phyloP scores from a whole-genome alignment of 2,329 filamentous ascomycete species.

The Aspergillus nomiae region DNA sequence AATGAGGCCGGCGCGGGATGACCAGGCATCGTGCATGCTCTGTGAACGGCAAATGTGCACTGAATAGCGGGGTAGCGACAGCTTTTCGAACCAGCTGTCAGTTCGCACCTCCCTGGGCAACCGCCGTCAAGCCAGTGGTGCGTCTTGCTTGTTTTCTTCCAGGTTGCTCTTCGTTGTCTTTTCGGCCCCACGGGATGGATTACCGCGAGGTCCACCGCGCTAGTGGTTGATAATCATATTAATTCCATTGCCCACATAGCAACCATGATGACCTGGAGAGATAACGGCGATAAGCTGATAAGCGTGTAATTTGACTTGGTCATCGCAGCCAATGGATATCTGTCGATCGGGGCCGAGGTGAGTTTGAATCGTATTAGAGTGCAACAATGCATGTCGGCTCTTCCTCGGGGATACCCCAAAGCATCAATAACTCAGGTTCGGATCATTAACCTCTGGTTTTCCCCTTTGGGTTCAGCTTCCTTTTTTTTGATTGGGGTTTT shows the following conservation, averaged over 20 bases:
- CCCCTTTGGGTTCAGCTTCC: neutral
- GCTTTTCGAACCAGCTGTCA: constrained; percentile 1
- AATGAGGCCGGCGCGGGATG: neutral
- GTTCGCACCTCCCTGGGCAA: constrained; percentile 1
- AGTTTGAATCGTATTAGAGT: neutral
- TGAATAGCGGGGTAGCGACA: constrained; percentile 2
- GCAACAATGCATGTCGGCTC: neutral
- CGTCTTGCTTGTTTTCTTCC: neutral
- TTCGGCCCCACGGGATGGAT: constrained; percentile 20
- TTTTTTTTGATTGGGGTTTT: too few species aligned
- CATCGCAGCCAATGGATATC: constrained; percentile 20
- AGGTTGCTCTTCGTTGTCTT: neutral
- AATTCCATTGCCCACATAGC: constrained; percentile 5
- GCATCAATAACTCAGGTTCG: neutral
- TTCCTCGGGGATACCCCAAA: neutral
- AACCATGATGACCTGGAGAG: constrained; percentile 17
- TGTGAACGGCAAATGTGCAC: constrained; percentile 9
- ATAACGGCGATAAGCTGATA: constrained; percentile 29
- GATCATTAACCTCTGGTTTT: neutral
- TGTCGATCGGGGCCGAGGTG: constrained; percentile 6
- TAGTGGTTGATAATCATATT: constrained; percentile 18
- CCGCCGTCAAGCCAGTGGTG: neutral
- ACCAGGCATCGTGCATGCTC: neutral
- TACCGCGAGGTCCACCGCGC: constrained; percentile 19
- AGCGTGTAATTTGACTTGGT: constrained; percentile 34